Evolutionary conservation across 495 filamentous ascomycete genomes (phyloP).

Genomic region (Podospora pseudoanserina): DNA sequence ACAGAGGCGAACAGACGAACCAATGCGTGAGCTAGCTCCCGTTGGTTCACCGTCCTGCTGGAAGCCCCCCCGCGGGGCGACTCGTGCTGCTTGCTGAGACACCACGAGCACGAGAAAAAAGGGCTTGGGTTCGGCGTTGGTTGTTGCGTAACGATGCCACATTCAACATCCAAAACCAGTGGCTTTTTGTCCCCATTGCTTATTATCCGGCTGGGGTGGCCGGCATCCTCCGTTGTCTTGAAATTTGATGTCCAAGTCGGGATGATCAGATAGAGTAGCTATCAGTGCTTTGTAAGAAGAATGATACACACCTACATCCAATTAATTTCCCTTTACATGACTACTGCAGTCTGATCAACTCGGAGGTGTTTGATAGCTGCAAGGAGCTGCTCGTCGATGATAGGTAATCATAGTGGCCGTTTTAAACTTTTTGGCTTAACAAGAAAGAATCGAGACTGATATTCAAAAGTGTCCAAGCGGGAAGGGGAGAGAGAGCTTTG

Average conservation of each 20-base stretch:
- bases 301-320: not conserved
- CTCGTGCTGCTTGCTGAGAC: not conserved
- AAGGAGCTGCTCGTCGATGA: no score
- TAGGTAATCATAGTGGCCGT: not conserved
- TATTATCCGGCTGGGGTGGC: not conserved
- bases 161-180: not conserved
- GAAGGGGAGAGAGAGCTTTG: conserved; percentile 11
- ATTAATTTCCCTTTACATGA: not conserved
- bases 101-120: conserved; percentile 3
- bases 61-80: conserved; percentile 9
- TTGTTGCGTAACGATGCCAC: conserved; percentile 2
- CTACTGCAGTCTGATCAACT: not conserved
- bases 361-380: not conserved
- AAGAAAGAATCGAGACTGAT: conserved; percentile 7
- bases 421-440: conserved; percentile 10
- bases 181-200: not conserved
- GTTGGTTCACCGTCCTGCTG: conserved; percentile 11
- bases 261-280: not conserved
- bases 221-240: not conserved
- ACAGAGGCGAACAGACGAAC: conserved; percentile 3
- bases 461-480: conserved; percentile 7
- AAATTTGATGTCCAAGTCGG: not conserved
- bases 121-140: not conserved
- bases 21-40: conserved; percentile 9
- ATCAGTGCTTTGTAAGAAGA: not conserved